Conservation (phyloP, 768 basidiomycete genomes). For the Termitomyces sp. region DNA sequence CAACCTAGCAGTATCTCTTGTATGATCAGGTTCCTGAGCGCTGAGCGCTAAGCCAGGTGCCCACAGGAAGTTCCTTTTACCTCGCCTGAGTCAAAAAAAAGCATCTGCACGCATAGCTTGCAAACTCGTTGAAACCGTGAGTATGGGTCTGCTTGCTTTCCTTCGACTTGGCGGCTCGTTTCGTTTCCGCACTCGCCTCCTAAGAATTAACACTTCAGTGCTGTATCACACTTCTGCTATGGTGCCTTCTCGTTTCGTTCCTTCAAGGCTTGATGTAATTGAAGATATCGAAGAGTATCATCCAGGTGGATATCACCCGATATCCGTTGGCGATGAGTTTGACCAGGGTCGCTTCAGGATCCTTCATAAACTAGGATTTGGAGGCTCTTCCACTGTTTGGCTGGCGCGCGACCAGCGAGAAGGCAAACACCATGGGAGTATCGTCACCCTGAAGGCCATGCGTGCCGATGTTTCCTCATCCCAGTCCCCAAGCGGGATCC, state of each 20-base stretch:
- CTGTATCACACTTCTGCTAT: background rate
- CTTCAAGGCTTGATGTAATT: too few species aligned
- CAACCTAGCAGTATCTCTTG: too few species aligned
- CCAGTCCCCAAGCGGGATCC: constrained; percentile 13
- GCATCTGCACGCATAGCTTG: too few species aligned
- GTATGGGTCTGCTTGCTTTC: too few species aligned
- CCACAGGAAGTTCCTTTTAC: too few species aligned
- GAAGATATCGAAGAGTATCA: too few species aligned
- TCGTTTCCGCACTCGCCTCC: background rate
- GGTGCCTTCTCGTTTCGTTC: too few species aligned
- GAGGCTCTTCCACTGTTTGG: constrained; percentile 36
- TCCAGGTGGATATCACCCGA: too few species aligned
- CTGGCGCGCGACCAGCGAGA: constrained; percentile 21
- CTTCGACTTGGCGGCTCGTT: background rate
- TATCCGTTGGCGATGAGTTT: constrained; percentile 44
- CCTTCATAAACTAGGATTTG: constrained; percentile 43
- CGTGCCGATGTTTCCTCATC: constrained; percentile 25
- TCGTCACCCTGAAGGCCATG: constrained; percentile 31
- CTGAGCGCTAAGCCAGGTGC: too few species aligned
- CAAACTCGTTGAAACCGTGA: too few species aligned
- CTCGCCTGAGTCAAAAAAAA: too few species aligned
- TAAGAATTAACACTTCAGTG: background rate
- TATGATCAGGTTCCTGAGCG: too few species aligned
- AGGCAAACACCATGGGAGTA: constrained; percentile 1
- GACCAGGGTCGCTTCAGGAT: constrained; percentile 40